Conservation (phyloP, 495 filamentous ascomycete species). For the Zalerion maritima region DNA sequence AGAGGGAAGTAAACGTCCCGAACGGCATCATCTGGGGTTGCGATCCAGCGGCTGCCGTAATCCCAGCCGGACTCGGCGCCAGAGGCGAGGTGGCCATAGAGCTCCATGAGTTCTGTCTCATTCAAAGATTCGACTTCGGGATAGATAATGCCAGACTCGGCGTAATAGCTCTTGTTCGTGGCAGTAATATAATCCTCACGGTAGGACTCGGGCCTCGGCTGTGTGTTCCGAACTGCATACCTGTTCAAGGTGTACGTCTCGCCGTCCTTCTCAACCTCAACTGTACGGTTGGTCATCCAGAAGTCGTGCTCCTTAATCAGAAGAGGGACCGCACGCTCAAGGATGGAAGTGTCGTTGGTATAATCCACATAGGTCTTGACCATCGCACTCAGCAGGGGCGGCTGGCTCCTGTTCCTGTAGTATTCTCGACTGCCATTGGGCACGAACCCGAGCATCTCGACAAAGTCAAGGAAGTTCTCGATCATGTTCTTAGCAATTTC, state of each 20-base stretch:
- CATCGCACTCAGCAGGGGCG: constrained; percentile 34
- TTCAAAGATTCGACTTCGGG: constrained; percentile 24
- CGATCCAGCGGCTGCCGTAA: constrained; percentile 26
- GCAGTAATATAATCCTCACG: constrained; percentile 32
- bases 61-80: constrained; percentile 38
- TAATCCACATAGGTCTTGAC: constrained; percentile 32
- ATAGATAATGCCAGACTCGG: constrained; percentile 31
- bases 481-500: constrained; percentile 35
- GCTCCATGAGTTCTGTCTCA: constrained; percentile 19
- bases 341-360: constrained; percentile 33
- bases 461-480: constrained; percentile 35
- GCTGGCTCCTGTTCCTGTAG: constrained; percentile 34
- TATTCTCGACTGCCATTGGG: constrained; percentile 26
- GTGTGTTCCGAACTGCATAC: constrained; percentile 31
- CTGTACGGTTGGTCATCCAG: constrained; percentile 29
- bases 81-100: constrained; percentile 31
- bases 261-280: constrained; percentile 17
- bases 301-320: constrained; percentile 34
- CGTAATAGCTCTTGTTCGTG: constrained; percentile 32
- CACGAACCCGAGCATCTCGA: constrained; percentile 34
- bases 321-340: constrained; percentile 28
- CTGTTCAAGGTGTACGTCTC: constrained; percentile 28
- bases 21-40: constrained; percentile 26
- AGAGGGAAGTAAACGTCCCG: constrained; percentile 35
- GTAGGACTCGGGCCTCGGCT: constrained; percentile 36